Evolutionary conservation across 1,284 basidiomycete genomes (phyloP), one percentile per base, ranked within the genome.

Genomic region (Tremellales sp.): DNA sequence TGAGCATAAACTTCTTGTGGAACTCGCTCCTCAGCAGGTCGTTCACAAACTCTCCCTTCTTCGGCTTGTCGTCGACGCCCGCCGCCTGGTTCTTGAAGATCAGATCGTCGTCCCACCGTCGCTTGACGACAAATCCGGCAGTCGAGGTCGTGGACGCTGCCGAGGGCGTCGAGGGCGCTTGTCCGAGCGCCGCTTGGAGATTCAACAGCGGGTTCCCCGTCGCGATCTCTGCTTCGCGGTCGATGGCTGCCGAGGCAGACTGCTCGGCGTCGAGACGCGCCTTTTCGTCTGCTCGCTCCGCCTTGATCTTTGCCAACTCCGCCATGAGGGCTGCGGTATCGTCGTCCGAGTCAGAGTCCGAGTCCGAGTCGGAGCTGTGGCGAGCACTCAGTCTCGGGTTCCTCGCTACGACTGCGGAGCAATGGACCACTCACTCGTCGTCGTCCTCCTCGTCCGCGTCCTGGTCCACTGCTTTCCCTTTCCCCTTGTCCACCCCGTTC

Each of bases 11-110:
- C 61, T 70, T 70, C 54, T 72, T 69, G 75, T 93, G 90, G 69
- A 93, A 93, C 66, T 93, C 89, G 50, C 88, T 91, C 65, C 92
- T 79, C 52, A 95, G 71, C 42, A 95, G 75, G 70, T 95, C 92
- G 65, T 95, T 95, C 53, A 95, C 89, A 64, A 97, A 95, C 54
- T 86, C 84, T 10, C 85, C 84, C 57, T 79, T 85, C 50, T 79
- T 78, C 4, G 78, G 75, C 66, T 84, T 87, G 53, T 77, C 76
- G 45, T 71, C 68, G 31, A 63, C 28, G 40, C 78, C 80, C 70
- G 84, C 82, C 1, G 92, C 87, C 72, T 97, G 92, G 69, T 95
- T 95, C 76, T 95, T 95, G 81, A 97, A 97, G 63, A 97, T 92
- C 48, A 94, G 76, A 72, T 97, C 89, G 65, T 95, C 91, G 67